These are phyloP conservation scores for Arthrobotrys sphaeroides DNA, from an alignment of 2,329 filamentous ascomycete species.

Conservation along the genomic window DNA sequence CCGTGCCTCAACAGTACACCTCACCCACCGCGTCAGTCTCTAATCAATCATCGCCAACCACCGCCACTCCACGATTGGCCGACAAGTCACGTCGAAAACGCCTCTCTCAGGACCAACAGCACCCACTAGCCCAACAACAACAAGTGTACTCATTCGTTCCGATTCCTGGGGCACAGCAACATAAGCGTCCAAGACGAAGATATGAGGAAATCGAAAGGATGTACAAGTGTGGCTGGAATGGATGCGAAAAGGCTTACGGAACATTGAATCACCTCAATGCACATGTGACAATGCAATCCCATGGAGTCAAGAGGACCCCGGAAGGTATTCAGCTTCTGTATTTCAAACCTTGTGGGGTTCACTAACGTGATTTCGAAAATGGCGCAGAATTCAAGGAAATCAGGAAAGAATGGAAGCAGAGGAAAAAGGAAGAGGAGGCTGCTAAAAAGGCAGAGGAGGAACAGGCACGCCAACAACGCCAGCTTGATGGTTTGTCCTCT, in stretches of 20 bases:
- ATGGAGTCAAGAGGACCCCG: slow-evolving; percentile 91
- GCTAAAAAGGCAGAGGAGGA: slow-evolving; percentile 91
- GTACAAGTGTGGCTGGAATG: slow-evolving; percentile 99
- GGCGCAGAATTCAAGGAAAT: slow-evolving; percentile 95
- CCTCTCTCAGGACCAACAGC: slow-evolving; percentile 59
- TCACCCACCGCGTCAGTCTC: slow-evolving; percentile 58
- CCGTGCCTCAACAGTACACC: slow-evolving; percentile 50
- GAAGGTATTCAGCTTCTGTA: slow-evolving; percentile 78
- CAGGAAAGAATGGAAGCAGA: slow-evolving; percentile 97
- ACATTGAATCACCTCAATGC: slow-evolving; percentile 97
- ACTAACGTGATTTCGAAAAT: background rate
- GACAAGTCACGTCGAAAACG: slow-evolving; percentile 52
- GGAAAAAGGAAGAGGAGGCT: slow-evolving; percentile 98
- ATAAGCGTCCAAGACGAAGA: slow-evolving; percentile 89
- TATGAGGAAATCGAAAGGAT: slow-evolving; percentile 99
- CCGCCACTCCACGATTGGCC: slow-evolving; percentile 44
- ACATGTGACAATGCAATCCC: slow-evolving; percentile 98
- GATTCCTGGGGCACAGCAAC: slow-evolving; percentile 94
- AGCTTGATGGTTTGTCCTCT: slow-evolving; percentile 65
- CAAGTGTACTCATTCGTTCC: slow-evolving; percentile 98
- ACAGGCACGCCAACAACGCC: slow-evolving; percentile 71
- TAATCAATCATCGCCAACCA: slow-evolving; percentile 52
- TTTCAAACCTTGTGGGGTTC: slow-evolving; percentile 15
- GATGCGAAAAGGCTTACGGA: slow-evolving; percentile 97
- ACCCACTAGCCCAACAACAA: slow-evolving; percentile 63